Evolutionary conservation across 345 rosid species (phyloP).

Genomic region (Eucalyptus polybractea): DNA sequence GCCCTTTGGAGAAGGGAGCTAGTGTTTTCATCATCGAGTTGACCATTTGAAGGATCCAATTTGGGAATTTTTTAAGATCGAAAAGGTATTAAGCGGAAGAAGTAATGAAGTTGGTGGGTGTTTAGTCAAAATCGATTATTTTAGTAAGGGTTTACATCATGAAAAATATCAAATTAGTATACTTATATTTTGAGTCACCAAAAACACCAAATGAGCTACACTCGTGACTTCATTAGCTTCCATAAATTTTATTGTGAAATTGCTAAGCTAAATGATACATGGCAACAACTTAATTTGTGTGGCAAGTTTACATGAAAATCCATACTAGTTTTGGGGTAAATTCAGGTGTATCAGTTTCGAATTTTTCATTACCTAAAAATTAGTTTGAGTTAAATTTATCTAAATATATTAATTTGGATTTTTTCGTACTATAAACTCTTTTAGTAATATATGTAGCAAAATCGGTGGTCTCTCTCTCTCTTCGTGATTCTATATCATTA

Average conservation of each 20-base stretch:
- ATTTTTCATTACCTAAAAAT: fast-evolving
- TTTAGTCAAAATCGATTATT: not conserved
- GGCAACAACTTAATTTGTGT: no score
- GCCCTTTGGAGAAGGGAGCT: not conserved
- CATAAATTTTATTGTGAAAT: no score
- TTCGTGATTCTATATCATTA: not conserved
- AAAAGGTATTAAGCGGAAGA: not conserved
- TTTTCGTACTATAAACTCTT: not conserved
- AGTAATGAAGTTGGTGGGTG: not conserved
- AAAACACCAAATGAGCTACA: no score
- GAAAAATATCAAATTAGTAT: not conserved
- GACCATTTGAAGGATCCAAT: not conserved
- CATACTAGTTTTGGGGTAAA: no score
- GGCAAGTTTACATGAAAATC: no score
- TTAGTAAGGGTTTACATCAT: not conserved
- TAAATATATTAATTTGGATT: no score
- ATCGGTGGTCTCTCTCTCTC: fast-evolving
- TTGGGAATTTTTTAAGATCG: not conserved
- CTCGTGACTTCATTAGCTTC: no score
- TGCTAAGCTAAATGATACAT: no score
- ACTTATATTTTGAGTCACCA: no score
- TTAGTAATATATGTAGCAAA: not conserved
- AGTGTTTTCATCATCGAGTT: not conserved
- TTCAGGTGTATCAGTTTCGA: fast-evolving
- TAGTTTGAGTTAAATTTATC: fast-evolving